Conservation (phyloP, 1,139 yeast species). For the Wickerhamiella infanticola region DNA sequence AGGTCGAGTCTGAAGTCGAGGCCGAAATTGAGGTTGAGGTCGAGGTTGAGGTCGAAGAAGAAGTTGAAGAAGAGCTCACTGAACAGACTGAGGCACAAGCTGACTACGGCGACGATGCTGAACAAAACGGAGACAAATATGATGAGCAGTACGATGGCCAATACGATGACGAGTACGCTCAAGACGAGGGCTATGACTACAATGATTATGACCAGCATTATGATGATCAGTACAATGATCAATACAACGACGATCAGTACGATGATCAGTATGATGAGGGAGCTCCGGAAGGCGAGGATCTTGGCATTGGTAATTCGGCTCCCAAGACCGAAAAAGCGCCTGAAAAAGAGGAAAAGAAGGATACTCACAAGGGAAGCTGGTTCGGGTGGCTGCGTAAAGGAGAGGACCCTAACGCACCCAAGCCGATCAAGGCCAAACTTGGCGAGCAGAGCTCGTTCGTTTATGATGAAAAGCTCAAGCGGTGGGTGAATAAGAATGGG, state of each 20-base stretch:
- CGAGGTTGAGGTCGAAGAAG: background rate
- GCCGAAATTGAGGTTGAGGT: background rate
- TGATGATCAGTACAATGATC: background rate
- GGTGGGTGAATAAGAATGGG: conserved; percentile 73
- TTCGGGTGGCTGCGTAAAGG: conserved; percentile 31
- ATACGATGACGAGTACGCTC: background rate
- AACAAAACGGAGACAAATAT: background rate
- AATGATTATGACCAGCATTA: conserved; percentile 5
- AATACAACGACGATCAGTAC: conserved; percentile 21
- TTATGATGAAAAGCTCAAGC: conserved; percentile 68
- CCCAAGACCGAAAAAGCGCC: conserved; percentile 7
- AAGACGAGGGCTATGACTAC: conserved; percentile 2
- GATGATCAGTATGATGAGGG: background rate
- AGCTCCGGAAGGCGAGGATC: conserved; percentile 15
- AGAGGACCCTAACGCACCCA: conserved; percentile 43
- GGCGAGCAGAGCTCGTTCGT: conserved; percentile 66
- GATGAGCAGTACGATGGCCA: background rate
- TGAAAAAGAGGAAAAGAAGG: conserved; percentile 10
- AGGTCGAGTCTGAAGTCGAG: background rate
- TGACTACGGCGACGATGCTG: background rate
- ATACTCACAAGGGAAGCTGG: conserved; percentile 28
- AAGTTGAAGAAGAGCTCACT: background rate
- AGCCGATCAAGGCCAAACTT: conserved; percentile 68
- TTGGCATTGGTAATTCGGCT: conserved; percentile 16
- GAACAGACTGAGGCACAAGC: background rate